These are phyloP conservation scores for Fragaria nilgerrensis DNA, from an alignment of 306 rosid genomes.

Conservation along the genomic window DNA sequence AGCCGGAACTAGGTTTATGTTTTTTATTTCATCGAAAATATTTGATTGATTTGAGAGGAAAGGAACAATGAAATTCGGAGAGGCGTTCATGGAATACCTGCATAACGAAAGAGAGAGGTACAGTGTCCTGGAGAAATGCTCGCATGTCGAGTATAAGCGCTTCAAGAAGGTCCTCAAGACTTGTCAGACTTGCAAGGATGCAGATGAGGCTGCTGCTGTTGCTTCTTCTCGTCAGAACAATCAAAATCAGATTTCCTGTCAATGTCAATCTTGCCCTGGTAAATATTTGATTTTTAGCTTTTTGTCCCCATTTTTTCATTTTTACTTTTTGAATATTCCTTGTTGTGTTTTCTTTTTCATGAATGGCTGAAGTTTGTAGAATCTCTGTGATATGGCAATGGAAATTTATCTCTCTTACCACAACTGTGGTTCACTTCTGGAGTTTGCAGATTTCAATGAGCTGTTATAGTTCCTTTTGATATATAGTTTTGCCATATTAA, in stretches of 20 bases:
- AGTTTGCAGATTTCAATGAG: neutral
- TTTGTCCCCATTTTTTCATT: neutral
- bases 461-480: neutral
- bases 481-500: neutral
- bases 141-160: slow-evolving; percentile 65
- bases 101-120: slow-evolving; percentile 51
- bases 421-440: neutral
- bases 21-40: no score
- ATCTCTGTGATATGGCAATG: neutral
- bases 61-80: slow-evolving; percentile 70
- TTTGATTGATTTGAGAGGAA: neutral
- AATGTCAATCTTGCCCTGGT: slow-evolving; percentile 71
- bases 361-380: neutral
- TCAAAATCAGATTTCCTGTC: slow-evolving; percentile 35
- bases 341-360: neutral
- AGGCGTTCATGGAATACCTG: slow-evolving; percentile 56
- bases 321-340: neutral
- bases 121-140: slow-evolving; percentile 48
- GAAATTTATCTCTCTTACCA: no score
- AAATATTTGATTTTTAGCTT: slow-evolving; percentile 15
- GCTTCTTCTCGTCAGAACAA: neutral
- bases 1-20: no score
- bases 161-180: slow-evolving; percentile 79
- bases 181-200: slow-evolving; percentile 47
- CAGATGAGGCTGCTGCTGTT: slow-evolving; percentile 4